Percentiles rank a stretch among this genome's conserved stretches.
phyloP scores from a whole-genome alignment of 2,329 filamentous ascomycete genomes.

The Hymenotorrendiella dingleyae region DNA sequence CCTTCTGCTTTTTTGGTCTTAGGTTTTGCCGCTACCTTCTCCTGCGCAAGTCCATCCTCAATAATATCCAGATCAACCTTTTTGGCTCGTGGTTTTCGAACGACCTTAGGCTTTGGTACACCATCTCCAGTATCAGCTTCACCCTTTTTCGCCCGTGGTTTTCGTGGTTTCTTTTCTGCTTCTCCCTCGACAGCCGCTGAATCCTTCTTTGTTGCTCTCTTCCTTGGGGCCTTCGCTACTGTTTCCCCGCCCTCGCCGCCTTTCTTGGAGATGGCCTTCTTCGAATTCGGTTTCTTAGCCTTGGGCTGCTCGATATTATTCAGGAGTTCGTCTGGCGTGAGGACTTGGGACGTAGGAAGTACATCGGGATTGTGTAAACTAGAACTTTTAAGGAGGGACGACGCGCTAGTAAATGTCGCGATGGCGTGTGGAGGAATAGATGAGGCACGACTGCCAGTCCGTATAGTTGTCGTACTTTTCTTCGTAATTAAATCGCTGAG shows the following conservation, averaged over 20 bases:
- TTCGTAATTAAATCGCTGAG: constrained; percentile 43
- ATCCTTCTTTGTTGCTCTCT: constrained; percentile 15
- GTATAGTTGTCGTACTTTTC: constrained; percentile 25
- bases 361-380: constrained; percentile 1
- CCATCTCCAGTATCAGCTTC: constrained; percentile 3
- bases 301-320: no score
- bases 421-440: constrained; percentile 34
- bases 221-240: constrained; percentile 24
- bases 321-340: no score
- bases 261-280: constrained; percentile 3
- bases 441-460: constrained; percentile 34
- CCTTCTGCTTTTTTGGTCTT: constrained; percentile 25
- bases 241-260: constrained; percentile 2
- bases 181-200: neutral
- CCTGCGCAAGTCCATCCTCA: constrained; percentile 8
- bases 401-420: constrained; percentile 38
- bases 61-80: constrained; percentile 12
- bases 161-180: constrained; percentile 21
- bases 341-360: no score
- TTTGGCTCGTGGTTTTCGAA: constrained; percentile 18
- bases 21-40: constrained; percentile 20
- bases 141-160: constrained; percentile 21
- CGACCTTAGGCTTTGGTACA: constrained; percentile 5
- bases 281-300: constrained; percentile 9
- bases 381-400: constrained; percentile 23